These are phyloP conservation scores for Boletus reticuloceps DNA, from an alignment of 768 basidiomycete genomes.

Conservation along the genomic window DNA sequence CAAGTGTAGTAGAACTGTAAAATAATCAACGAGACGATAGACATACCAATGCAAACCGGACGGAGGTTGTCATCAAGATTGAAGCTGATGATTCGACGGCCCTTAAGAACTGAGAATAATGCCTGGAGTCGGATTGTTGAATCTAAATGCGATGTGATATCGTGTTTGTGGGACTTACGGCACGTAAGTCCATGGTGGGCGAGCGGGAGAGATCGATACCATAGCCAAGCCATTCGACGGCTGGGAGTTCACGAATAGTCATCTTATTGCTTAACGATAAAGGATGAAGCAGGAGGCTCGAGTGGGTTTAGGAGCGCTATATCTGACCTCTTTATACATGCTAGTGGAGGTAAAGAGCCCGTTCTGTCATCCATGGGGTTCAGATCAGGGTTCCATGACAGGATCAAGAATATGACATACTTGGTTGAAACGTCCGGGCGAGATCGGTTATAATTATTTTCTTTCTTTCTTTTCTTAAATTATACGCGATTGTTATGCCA, in stretches of 20 bases:
- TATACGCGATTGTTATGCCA: too few relatives aligned
- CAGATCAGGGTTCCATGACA: too few relatives aligned
- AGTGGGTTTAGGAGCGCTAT: too few relatives aligned
- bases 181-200: constrained; percentile 7
- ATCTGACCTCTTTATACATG: too few relatives aligned
- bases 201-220: constrained; percentile 11
- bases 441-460: too few relatives aligned
- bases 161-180: background rate
- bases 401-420: too few relatives aligned
- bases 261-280: background rate
- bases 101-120: background rate
- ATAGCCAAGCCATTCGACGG: constrained; percentile 9
- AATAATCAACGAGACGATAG: background rate
- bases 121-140: background rate
- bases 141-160: background rate
- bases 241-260: constrained; percentile 6
- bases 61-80: background rate
- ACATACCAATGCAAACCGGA: background rate
- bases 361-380: too few relatives aligned
- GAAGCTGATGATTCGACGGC: constrained; percentile 3
- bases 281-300: too few relatives aligned
- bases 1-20: background rate
- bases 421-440: too few relatives aligned
- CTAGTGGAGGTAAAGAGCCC: too few relatives aligned
- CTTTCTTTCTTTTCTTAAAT: too few relatives aligned